Conservation (phyloP, 2,329 filamentous ascomycete species). For the Ceratocystis lukuohia region DNA sequence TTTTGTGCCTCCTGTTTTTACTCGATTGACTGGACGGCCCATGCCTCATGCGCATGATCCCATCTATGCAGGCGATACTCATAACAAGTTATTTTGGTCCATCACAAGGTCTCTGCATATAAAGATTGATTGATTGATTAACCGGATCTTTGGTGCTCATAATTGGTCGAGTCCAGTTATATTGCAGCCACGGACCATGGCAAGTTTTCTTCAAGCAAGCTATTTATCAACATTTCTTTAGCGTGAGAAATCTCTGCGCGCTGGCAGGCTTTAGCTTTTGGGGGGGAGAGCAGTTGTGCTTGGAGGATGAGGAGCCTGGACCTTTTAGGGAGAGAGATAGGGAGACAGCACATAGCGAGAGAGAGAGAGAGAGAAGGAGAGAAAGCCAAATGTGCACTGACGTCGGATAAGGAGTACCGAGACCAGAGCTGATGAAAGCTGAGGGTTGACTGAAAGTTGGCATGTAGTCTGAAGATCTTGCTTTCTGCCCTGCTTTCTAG, state of each 20-base stretch:
- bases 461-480: background rate
- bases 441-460: background rate
- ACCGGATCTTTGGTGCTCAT: background rate
- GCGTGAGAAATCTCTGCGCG: background rate
- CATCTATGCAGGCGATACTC: too few species aligned
- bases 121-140: background rate
- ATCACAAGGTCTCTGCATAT: background rate
- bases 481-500: background rate
- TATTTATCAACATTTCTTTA: too few species aligned
- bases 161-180: background rate
- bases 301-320: too few species aligned
- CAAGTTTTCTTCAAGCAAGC: background rate
- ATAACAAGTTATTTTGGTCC: too few species aligned
- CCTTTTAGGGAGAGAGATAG: too few species aligned
- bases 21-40: too few species aligned
- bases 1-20: background rate
- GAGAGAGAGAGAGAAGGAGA: background rate
- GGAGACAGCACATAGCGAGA: background rate
- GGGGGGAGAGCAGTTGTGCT: too few species aligned
- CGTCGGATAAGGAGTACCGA: conserved; percentile 5
- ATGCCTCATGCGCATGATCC: too few species aligned
- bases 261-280: background rate
- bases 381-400: background rate
- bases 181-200: background rate
- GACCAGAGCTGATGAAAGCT: background rate